phyloP scores from a whole-genome alignment of 305 asterid species.

The Andrographis paniculata region DNA sequence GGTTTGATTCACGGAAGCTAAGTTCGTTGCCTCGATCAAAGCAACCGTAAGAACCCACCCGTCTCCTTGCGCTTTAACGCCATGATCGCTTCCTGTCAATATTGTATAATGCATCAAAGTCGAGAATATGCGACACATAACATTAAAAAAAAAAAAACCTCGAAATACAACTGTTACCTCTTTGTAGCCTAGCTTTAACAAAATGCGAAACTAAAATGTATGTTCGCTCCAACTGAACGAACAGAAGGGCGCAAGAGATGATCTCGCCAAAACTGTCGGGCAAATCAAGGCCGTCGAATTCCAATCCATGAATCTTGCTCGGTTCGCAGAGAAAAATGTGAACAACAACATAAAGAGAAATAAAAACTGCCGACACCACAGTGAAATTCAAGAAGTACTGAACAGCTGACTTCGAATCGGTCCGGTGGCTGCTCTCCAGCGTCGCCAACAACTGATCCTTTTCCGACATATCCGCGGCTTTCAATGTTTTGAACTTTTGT shows the following conservation, averaged over 20 bases:
- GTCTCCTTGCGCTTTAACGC: conserved; percentile 77
- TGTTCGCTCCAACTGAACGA: conserved; percentile 53
- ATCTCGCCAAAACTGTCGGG: conserved; percentile 84
- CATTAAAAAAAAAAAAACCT: neutral
- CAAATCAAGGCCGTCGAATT: conserved; percentile 61
- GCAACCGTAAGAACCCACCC: conserved; percentile 93
- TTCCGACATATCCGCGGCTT: conserved; percentile 27
- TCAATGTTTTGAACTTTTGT: conserved; percentile 28
- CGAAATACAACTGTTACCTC: conserved; percentile 34
- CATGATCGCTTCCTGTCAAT: conserved; percentile 66
- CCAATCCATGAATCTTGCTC: conserved; percentile 46
- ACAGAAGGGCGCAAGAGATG: conserved; percentile 46
- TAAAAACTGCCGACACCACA: conserved; percentile 40
- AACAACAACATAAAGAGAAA: conserved; percentile 36
- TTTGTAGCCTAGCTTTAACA: conserved; percentile 55
- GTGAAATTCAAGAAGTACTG: conserved; percentile 67
- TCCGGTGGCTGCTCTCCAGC: conserved; percentile 41
- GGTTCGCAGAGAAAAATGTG: conserved; percentile 54
- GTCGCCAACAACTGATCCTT: conserved; percentile 48
- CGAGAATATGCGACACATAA: neutral
- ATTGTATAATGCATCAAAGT: conserved; percentile 10
- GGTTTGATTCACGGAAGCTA: conserved; percentile 41
- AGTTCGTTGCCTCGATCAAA: conserved; percentile 58
- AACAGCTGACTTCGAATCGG: conserved; percentile 38
- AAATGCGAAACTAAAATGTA: conserved; percentile 63